Base-by-base conservation (phyloP, 441 rosid species). In the Omphalea diandra region DNA sequence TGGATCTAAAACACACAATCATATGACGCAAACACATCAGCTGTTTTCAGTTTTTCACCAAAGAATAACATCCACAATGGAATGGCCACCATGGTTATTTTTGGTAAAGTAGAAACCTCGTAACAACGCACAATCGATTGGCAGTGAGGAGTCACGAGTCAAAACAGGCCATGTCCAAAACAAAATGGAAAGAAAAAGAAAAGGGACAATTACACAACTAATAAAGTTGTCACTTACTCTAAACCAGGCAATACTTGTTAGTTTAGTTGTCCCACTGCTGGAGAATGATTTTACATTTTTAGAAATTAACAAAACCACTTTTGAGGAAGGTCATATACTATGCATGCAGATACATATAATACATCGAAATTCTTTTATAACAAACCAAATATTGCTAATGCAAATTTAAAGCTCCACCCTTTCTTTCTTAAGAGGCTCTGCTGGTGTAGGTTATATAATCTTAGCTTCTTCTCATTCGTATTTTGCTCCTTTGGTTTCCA, bases 401-500 rank as follows among this genome's bases (percentile, higher is more conserved):
- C n/a, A n/a, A n/a, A n/a, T n/a, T n/a, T n/a, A n/a, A n/a, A n/a
- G n/a, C n/a, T n/a, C n/a, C n/a, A n/a, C n/a, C n/a, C n/a, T n/a
- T n/a, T n/a, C n/a, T n/a, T n/a, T n/a, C n/a, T n/a, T n/a, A n/a
- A n/a, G n/a, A n/a, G n/a, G n/a, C n/a, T n/a, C n/a, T n/a, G n/a
- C n/a, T n/a, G n/a, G n/a, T n/a, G n/a, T n/a, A n/a, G n/a, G n/a
- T n/a, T n/a, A n/a, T n/a, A n/a, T n/a, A n/a, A n/a, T n/a, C n/a
- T n/a, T n/a, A n/a, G n/a, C n/a, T n/a, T 56, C 75, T 12, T 49
- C 3, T 58, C 41, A 32, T 24, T 14, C 53, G 36, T 22, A 11
- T 50, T 65, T 20, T 9, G 24, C 60, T 72, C 63, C 74, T 22
- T 38, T 7, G 53, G 20, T 53, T 47, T 12, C 10, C 20, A 27